Evolutionary conservation across 2,329 filamentous ascomycete species (phyloP).

Genomic region (Xylariaceae sp.): DNA sequence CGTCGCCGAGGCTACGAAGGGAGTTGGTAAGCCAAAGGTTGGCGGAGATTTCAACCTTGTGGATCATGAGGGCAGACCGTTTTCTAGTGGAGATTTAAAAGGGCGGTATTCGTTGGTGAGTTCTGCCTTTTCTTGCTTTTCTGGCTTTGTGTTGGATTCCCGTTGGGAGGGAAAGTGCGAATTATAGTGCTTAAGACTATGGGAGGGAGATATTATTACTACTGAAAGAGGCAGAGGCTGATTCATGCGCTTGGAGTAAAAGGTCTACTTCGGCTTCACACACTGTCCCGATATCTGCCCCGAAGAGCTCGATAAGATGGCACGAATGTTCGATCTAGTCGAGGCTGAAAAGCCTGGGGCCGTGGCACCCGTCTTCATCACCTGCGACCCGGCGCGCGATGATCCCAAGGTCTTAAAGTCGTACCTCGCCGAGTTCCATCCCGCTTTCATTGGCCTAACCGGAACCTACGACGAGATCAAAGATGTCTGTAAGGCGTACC

Average conservation of each 20-base stretch:
- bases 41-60: slow-evolving; percentile 84
- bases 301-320: slow-evolving; percentile 99
- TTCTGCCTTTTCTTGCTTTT: slow-evolving; percentile 28
- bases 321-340: slow-evolving; percentile 84
- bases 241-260: slow-evolving; percentile 12
- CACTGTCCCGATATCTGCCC: slow-evolving; percentile 99
- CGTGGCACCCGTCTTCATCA: slow-evolving; percentile 87
- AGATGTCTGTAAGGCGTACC: slow-evolving; percentile 90
- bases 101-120: slow-evolving; percentile 82
- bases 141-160: not conserved
- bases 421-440: slow-evolving; percentile 92
- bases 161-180: not conserved
- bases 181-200: not conserved
- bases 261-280: slow-evolving; percentile 98
- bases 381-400: slow-evolving; percentile 92
- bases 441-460: slow-evolving; percentile 83
- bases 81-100: slow-evolving; percentile 81
- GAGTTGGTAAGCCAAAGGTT: slow-evolving; percentile 90
- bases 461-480: slow-evolving; percentile 95
- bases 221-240: not conserved
- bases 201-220: not conserved
- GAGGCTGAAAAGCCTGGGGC: slow-evolving; percentile 57
- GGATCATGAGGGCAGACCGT: slow-evolving; percentile 80
- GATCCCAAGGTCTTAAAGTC: slow-evolving; percentile 82
- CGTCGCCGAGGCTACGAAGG: slow-evolving; percentile 90